Conservation (phyloP, 2,329 filamentous ascomycete species). For the Ophiostoma tasmaniense region DNA sequence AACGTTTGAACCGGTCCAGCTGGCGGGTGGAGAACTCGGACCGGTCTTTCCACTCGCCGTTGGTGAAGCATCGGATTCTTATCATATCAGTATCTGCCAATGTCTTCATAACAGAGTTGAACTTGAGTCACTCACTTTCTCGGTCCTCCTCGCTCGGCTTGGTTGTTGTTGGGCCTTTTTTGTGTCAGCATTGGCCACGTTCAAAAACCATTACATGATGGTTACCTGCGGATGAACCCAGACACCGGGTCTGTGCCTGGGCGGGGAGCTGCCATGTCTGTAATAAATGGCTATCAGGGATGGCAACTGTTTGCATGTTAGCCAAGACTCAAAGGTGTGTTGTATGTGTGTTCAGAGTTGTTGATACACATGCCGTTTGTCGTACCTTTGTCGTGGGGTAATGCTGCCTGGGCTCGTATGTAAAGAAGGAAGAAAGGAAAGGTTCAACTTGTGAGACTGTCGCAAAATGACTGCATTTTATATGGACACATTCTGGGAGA, state of each 20-base stretch:
- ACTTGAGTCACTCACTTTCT: neutral
- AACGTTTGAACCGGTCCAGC: slow-evolving; percentile 24
- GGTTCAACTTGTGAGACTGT: neutral
- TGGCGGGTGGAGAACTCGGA: slow-evolving; percentile 27
- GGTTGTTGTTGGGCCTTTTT: neutral
- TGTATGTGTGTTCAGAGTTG: neutral
- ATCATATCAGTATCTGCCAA: neutral
- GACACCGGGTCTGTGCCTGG: neutral
- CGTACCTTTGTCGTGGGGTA: neutral
- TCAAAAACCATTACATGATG: neutral
- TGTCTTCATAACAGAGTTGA: neutral
- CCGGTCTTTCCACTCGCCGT: slow-evolving; percentile 26
- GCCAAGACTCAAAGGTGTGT: neutral
- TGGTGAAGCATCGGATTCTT: slow-evolving; percentile 28
- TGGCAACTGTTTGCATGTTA: neutral
- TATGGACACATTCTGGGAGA: neutral
- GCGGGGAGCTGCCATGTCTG: neutral
- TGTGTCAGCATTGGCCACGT: neutral
- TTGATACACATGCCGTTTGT: neutral
- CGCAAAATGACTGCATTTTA: neutral
- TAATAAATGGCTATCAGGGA: neutral
- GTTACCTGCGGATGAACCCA: neutral
- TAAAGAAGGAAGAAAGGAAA: neutral
- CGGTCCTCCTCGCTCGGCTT: neutral
- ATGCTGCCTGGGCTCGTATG: neutral